phyloP scores from a whole-genome alignment of 2,329 filamentous ascomycete genomes.

The Alternaria triticina region DNA sequence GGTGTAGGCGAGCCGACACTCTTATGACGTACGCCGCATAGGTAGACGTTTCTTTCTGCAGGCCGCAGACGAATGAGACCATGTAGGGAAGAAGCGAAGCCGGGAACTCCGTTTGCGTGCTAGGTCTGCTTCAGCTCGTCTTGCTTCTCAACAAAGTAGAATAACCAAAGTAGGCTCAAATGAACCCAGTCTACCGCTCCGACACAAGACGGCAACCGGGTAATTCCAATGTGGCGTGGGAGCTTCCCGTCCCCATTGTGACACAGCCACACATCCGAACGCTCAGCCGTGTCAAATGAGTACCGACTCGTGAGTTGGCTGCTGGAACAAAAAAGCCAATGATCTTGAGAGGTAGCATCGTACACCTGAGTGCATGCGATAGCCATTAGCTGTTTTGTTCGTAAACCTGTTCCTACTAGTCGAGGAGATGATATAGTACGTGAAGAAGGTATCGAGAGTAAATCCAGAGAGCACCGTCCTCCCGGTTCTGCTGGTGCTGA shows the following conservation, averaged over 20 bases:
- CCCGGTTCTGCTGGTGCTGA: background rate
- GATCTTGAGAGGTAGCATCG: background rate
- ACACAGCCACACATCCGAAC: background rate
- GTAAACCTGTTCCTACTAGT: background rate
- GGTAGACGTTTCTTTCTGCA: background rate
- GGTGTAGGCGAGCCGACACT: conserved; percentile 1
- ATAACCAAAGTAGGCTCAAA: background rate
- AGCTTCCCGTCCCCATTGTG: background rate
- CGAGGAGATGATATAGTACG: background rate
- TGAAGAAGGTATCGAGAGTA: background rate
- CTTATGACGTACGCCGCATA: conserved; percentile 1
- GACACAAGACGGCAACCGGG: background rate
- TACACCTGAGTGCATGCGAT: background rate
- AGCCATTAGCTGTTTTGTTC: background rate
- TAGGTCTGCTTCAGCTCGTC: conserved; percentile 2
- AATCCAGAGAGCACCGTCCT: background rate
- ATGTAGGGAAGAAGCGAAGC: background rate
- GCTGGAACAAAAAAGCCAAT: background rate
- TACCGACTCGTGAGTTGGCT: background rate
- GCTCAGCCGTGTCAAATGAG: background rate
- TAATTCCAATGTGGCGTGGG: background rate
- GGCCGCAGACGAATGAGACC: background rate
- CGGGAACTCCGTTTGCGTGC: background rate
- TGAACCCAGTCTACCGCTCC: background rate
- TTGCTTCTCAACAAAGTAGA: conserved; percentile 13